Evolutionary conservation across 2,329 filamentous ascomycete genomes (phyloP), one percentile per base, ranked within the genome.

Genomic region (Phialophora macrospora): DNA sequence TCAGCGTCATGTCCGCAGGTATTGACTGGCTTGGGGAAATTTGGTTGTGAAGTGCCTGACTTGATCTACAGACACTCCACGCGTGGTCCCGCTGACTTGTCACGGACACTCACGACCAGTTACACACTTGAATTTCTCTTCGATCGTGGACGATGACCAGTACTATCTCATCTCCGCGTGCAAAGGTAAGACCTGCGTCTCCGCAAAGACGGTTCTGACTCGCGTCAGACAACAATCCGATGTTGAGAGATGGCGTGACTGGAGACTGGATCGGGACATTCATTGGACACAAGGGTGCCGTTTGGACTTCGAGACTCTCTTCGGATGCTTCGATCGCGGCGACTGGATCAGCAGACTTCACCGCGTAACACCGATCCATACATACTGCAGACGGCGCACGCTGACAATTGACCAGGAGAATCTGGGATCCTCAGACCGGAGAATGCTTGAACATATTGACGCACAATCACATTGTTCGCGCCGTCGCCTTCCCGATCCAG

Each of bases 191-290:
- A 41, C 12, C 8, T 32, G 17, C 17, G 26, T 8, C 59, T 20
- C 12, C 30, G 4, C 14, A 20, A 20, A 48, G 28, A 12, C 30
- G 26, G 12, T n/a, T 38, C 64, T 67, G n/a, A 69, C 26, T 12
- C 60, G 26, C 66, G 65, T 62, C 77, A 93, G 95, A 99, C 83
- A 94, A 94, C 75, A 98, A 98, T 77, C 95, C 95, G 58, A 98
- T 98, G 93, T 90, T 99, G 73, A 91, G 95, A 71, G 92, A 98
- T 80, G 95, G 95, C 69, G 86, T 96, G 68, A 99, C 94, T 55
- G 95, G 95, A 65, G 93, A 97, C 78, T 97, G 93, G 91, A 98
- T 98, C 73, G 95, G 95, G 56, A 98, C 95, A 44, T 98, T 98
- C 77, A 90, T 99, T 74, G 95, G 95, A 48, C 95, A 99, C 82